Evolutionary conservation across 257 asterid species (phyloP).

Genomic region (Coffea canephora): DNA sequence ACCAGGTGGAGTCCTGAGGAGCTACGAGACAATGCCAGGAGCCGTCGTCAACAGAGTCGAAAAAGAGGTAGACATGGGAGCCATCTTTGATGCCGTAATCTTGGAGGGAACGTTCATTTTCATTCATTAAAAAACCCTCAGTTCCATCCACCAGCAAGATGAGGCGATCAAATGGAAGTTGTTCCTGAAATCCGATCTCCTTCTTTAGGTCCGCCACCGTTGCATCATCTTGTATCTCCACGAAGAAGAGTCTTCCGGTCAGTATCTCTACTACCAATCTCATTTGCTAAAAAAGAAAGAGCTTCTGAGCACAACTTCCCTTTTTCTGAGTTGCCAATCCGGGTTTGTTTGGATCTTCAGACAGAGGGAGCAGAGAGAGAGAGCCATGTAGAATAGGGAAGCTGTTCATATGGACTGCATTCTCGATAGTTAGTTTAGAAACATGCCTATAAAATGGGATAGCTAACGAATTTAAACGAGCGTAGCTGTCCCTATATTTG

Average conservation of each 20-base stretch:
- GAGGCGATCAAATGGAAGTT: conserved; percentile 47
- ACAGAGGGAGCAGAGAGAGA: neutral
- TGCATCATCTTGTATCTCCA: conserved; percentile 43
- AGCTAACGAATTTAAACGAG: conserved; percentile 8
- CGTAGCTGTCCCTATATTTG: neutral
- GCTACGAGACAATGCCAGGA: conserved; percentile 19
- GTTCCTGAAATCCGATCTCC: conserved; percentile 51
- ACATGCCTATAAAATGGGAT: conserved; percentile 25
- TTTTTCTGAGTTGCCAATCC: neutral
- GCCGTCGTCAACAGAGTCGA: conserved; percentile 21
- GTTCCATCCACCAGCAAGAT: conserved; percentile 44
- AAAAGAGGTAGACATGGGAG: conserved; percentile 61
- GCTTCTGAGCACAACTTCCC: neutral
- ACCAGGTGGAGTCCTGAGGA: conserved; percentile 20
- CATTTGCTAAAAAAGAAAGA: conserved; percentile 26
- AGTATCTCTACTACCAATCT: conserved; percentile 54
- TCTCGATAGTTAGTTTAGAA: conserved; percentile 30
- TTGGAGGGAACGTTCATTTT: conserved; percentile 33
- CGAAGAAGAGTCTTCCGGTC: conserved; percentile 52
- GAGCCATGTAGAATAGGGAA: conserved; percentile 18
- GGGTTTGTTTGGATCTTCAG: neutral
- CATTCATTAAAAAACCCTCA: conserved; percentile 24
- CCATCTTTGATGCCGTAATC: conserved; percentile 58
- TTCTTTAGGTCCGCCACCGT: conserved; percentile 54
- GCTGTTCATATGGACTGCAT: conserved; percentile 32